Evolutionary conservation across 2,329 filamentous ascomycete species (phyloP).

Genomic region (Anthostomella pinea): DNA sequence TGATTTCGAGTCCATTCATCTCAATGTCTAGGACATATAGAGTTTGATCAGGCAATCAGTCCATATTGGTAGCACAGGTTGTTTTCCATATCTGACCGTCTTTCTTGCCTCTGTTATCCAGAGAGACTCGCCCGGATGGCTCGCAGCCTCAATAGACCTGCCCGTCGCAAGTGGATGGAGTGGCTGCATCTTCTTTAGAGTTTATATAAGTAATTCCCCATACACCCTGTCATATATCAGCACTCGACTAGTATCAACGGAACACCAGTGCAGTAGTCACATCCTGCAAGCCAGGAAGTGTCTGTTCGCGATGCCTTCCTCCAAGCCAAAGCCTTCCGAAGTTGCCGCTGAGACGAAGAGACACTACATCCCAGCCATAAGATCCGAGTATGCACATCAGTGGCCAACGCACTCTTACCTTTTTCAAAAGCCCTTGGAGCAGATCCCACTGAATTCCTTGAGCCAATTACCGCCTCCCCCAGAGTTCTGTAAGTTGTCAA

Average conservation of each 20-base stretch:
- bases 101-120: constrained; percentile 12
- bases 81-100: constrained; percentile 18
- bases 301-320: constrained; percentile 47
- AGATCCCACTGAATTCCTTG: constrained; percentile 40
- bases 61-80: constrained; percentile 27
- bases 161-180: constrained; percentile 14
- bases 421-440: constrained; percentile 48
- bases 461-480: constrained; percentile 39
- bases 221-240: too few species aligned
- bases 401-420: constrained; percentile 60
- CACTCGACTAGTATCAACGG: too few species aligned
- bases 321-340: constrained; percentile 63
- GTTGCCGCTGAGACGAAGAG: constrained; percentile 72
- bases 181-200: neutral
- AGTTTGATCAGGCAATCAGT: constrained; percentile 29
- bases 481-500: constrained; percentile 38
- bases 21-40: constrained; percentile 33
- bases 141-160: constrained; percentile 10
- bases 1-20: constrained; percentile 27
- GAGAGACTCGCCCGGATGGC: constrained; percentile 17
- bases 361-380: constrained; percentile 64
- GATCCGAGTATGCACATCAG: constrained; percentile 49
- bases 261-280: constrained; percentile 3
- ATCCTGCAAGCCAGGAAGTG: constrained; percentile 1
- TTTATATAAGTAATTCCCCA: too few species aligned